Evolutionary conservation across 2,329 filamentous ascomycete species (phyloP).

Genomic region (Fusarium miscanthi): DNA sequence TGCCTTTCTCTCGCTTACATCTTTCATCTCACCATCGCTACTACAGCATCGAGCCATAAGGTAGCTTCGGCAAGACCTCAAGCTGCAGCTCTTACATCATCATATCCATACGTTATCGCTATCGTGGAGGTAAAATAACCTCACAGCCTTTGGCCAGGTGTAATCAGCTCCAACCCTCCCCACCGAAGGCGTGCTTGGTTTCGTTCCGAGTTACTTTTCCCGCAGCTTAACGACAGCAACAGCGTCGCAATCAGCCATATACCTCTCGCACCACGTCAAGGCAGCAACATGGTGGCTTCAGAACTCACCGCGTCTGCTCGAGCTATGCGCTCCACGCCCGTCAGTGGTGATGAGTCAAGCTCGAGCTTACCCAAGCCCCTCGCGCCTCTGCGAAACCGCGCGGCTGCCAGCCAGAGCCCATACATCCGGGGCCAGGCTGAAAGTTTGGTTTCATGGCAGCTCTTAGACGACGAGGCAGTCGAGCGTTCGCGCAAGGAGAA

Average conservation of each 20-base stretch:
- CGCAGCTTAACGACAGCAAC: constrained; percentile 15
- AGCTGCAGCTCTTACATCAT: constrained; percentile 32
- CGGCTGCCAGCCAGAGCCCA: constrained; percentile 57
- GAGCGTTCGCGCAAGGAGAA: constrained; percentile 83
- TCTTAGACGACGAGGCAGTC: constrained; percentile 82
- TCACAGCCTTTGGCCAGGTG: not conserved
- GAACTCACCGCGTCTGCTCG: constrained; percentile 53
- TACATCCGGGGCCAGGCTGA: constrained; percentile 78
- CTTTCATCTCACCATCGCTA: not conserved
- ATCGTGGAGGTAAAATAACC: constrained; percentile 8
- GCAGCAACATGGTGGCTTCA: constrained; percentile 51
- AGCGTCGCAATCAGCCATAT: not conserved
- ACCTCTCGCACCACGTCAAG: not conserved
- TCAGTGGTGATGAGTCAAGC: constrained; percentile 36
- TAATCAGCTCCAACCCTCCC: constrained; percentile 12
- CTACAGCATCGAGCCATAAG: not conserved
- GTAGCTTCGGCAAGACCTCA: not conserved
- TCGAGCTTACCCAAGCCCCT: constrained; percentile 35
- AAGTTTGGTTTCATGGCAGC: constrained; percentile 92
- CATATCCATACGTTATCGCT: constrained; percentile 16
- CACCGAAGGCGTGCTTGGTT: constrained; percentile 15
- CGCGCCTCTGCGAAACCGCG: constrained; percentile 51
- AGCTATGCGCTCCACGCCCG: constrained; percentile 46
- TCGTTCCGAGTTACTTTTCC: constrained; percentile 11
- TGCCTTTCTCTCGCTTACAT: constrained; percentile 12